These are phyloP conservation scores for Trametes villosa DNA, from an alignment of 768 basidiomycete species.

Conservation along the genomic window DNA sequence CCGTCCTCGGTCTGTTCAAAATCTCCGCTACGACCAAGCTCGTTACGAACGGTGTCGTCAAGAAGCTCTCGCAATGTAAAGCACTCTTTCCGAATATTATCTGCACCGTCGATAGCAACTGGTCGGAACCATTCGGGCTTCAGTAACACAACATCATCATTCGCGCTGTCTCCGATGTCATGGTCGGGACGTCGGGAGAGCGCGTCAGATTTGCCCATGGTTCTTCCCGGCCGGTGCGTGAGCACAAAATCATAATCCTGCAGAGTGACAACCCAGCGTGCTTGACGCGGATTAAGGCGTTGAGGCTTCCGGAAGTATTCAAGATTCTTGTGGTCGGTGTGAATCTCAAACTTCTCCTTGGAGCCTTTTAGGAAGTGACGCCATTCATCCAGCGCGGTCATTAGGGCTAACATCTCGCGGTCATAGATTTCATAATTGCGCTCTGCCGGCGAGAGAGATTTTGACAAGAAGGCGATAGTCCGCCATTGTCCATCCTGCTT, in stretches of 20 bases:
- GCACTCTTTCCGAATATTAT: slow-evolving; percentile 1
- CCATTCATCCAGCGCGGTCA: slow-evolving; percentile 33
- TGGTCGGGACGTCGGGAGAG: slow-evolving; percentile 9
- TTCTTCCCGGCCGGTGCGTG: slow-evolving; percentile 5
- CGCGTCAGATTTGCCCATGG: slow-evolving; percentile 9
- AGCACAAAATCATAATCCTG: slow-evolving; percentile 26
- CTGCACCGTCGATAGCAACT: not conserved
- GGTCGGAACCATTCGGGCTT: slow-evolving; percentile 7
- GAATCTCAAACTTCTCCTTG: slow-evolving; percentile 22
- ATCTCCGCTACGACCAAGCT: not conserved
- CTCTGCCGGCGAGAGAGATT: not conserved
- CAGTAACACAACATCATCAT: not conserved
- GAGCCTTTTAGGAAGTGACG: slow-evolving; percentile 31
- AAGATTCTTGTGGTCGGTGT: slow-evolving; percentile 38
- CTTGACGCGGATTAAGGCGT: slow-evolving; percentile 38
- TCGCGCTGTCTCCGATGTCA: not conserved
- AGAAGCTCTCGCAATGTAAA: not conserved
- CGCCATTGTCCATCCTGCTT: slow-evolving; percentile 17
- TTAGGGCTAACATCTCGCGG: slow-evolving; percentile 43
- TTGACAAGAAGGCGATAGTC: slow-evolving; percentile 19
- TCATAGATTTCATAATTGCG: slow-evolving; percentile 36
- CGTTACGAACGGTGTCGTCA: not conserved
- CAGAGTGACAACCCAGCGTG: slow-evolving; percentile 31
- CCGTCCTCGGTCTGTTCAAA: slow-evolving; percentile 31
- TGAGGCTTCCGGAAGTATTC: slow-evolving; percentile 31